phyloP scores from a whole-genome alignment of 441 rosid genomes.

The Jatropha podagrica region DNA sequence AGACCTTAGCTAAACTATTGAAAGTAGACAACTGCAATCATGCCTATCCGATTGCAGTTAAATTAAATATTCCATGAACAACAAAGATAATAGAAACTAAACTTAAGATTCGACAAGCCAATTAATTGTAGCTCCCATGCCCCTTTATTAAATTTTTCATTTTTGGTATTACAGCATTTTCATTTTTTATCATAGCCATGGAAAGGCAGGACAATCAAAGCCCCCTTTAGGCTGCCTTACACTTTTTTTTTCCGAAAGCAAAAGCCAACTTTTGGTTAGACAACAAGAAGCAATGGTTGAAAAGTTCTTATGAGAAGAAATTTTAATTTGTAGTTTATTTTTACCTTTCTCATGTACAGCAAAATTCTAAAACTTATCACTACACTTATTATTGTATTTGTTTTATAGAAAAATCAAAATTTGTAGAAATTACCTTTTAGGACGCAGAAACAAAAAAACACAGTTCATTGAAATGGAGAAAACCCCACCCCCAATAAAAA shows the following conservation, averaged over 20 bases:
- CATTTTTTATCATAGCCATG: not conserved
- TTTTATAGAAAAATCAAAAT: not conserved
- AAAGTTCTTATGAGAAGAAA: not conserved
- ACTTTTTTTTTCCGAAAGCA: not conserved
- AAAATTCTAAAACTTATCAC: not conserved
- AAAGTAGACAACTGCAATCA: not conserved
- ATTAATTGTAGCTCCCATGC: not conserved
- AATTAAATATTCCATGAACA: not conserved
- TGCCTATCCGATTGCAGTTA: not conserved
- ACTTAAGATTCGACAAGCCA: not conserved
- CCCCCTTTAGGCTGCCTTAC: not conserved
- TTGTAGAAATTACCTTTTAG: not conserved
- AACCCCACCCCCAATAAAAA: not conserved
- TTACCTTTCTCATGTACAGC: not conserved
- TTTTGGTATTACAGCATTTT: not conserved
- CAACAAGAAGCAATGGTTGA: no score
- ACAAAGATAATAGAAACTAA: slow-evolving; percentile 11
- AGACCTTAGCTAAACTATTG: not conserved
- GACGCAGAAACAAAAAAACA: not conserved
- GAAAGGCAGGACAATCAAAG: not conserved
- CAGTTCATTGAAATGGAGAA: not conserved
- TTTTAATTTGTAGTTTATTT: not conserved
- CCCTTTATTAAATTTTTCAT: not conserved
- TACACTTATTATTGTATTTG: not conserved
- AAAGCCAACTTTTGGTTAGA: no score